phyloP scores from a whole-genome alignment of 768 basidiomycete species.

The Gymnopilus junonius region DNA sequence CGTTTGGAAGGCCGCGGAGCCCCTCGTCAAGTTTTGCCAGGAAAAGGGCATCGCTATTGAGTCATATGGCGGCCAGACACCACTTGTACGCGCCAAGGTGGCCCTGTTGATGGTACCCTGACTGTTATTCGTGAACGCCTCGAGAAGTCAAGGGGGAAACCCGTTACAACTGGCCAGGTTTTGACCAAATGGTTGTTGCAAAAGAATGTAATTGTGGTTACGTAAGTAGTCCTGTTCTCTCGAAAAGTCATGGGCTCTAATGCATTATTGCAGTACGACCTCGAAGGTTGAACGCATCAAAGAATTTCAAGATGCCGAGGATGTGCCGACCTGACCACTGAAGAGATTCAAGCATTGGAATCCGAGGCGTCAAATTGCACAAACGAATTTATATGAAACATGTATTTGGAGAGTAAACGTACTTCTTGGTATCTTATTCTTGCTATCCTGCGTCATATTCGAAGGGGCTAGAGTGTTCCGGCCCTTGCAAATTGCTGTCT shows the following conservation, averaged over 20 bases:
- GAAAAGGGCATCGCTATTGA: slow-evolving; percentile 67
- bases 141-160: slow-evolving; percentile 41
- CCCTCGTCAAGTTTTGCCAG: slow-evolving; percentile 55
- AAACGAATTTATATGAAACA: slow-evolving; percentile 46
- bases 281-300: slow-evolving; percentile 51
- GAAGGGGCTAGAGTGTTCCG: not conserved
- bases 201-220: slow-evolving; percentile 69
- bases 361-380: slow-evolving; percentile 53
- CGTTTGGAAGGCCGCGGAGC: slow-evolving; percentile 62
- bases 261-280: slow-evolving; percentile 41
- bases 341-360: slow-evolving; percentile 67
- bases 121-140: slow-evolving; percentile 53
- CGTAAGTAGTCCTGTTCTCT: slow-evolving; percentile 43
- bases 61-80: slow-evolving; percentile 66
- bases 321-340: slow-evolving; percentile 55
- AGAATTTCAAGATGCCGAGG: slow-evolving; percentile 43
- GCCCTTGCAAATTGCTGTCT: not conserved
- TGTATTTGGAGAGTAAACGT: slow-evolving; percentile 31
- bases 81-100: slow-evolving; percentile 47
- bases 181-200: slow-evolving; percentile 69
- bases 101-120: slow-evolving; percentile 64
- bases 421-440: not conserved
- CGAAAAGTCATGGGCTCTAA: not conserved
- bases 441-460: not conserved
- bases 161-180: slow-evolving; percentile 63